Evolutionary conservation across 106 monocot species (phyloP), one percentile per base, ranked within the genome.

Genomic region (Dioscorea alata): DNA sequence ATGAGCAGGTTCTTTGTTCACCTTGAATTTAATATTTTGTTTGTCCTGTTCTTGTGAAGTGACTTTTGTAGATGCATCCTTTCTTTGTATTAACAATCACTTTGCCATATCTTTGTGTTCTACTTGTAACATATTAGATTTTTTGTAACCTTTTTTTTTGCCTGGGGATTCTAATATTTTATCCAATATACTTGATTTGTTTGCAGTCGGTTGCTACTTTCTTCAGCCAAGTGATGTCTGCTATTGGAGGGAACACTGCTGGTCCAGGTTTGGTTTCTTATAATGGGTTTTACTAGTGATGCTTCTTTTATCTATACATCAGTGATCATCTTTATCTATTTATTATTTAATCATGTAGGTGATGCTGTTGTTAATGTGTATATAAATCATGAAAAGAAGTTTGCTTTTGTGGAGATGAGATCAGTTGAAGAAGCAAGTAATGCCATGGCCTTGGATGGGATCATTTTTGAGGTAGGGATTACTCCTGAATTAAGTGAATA

Each of bases 371-470:
- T 96, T 52, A 96, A 96, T 76, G 96, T 96, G 6, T 96, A 96
- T 69, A 96, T 96, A 75, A 96, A 96, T 72, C 86, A 96, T 78
- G 96, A 96, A 59, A 96, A 96, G 79, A 96, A 96, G 73, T 96
- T 96, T 76, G 96, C 96, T 35, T 96, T 96, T 68, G 96, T 96
- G 69, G 96, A 96, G 74, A 96, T 96, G 96, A 83, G 96, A 61
- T 96, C 96, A 25, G 96, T 96, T 60, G 96, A 96, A 74, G 96
- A 96, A 84, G 96, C 96, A 66, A 92, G 92, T 74, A 96, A 96
- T 79, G 96, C 96, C 60, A 96, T 96, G 96, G 96, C 96, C 22
- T 83, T 96, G 68, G 96, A 96, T 83, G 92, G 91, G 68, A 96
- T 96, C 60, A 96, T 96, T 61, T 96, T 96, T 84, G 96, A 96